Base-by-base conservation (phyloP, 306 rosid species). In the Vigna hirtella region DNA sequence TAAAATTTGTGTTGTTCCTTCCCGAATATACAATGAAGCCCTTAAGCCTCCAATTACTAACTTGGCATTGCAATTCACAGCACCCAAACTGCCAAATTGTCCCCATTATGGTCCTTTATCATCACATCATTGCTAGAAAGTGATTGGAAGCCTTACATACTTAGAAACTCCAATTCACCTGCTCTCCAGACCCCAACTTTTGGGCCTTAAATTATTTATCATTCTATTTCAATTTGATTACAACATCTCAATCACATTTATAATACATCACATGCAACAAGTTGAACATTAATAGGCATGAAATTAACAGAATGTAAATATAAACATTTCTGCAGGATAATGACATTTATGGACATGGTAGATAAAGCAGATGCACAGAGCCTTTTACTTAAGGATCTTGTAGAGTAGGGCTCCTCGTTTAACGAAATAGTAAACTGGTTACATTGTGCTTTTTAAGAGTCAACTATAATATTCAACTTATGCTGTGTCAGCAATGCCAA, bases 251-350 rank as follows among this genome's bases (percentile, higher is more conserved):
- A 42, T 51, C n/a, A 26, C 12, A 12, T 51, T 43, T 65, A 65
- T 18, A 53, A 53, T 22, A 51, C 55, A 22, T 50, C 13, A 53
- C 45, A 38, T 52, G 40, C 47, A 76, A 62, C 50, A 67, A 47
- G 71, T 45, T 74, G 63, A 68, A 47, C 76, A 81, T 22, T 13
- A n/a, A 52, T 14, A 32, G 74, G 74, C 73, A 77, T 2, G 18
- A 62, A 52, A 70, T 26, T 38, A n/a, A 18, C 16, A 59, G 30
- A 65, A 59, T 38, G n/a, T 4, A 15, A 17, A 17, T 6, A 6
- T 8, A 8, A 22, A 32, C 22, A 61, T 61, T 32, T 61, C 67
- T 15, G 58, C 69, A 30, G 38, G 62, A 26, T 16, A 16, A 22
- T 74, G 40, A 62, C 49, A 59, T 20, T 13, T 22, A 56, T 34